Percentiles rank a stretch among this genome's conserved stretches.
Evolutionary conservation across 768 basidiomycete genomes (phyloP).

Genomic region (Hygrophoropsis aurantiaca): DNA sequence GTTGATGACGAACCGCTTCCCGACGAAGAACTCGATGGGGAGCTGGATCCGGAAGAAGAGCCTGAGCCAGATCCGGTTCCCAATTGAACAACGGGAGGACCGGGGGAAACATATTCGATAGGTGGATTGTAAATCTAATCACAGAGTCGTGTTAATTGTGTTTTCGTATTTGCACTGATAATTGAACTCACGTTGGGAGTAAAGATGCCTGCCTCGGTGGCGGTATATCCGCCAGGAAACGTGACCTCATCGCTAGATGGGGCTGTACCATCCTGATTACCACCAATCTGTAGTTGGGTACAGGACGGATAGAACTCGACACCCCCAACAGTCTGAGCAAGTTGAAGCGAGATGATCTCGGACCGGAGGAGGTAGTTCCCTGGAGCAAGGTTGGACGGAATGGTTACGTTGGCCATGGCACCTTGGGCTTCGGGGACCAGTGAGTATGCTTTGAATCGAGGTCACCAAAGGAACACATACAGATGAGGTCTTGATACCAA

Average conservation of each 20-base stretch:
- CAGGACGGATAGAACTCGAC: conserved; percentile 43
- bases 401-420: conserved; percentile 35
- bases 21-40: conserved; percentile 16
- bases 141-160: conserved; percentile 1
- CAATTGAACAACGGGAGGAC: conserved; percentile 48
- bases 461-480: conserved; percentile 33
- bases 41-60: conserved; percentile 13
- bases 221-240: conserved; percentile 71
- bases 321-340: conserved; percentile 51
- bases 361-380: conserved; percentile 77
- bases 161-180: background rate
- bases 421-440: conserved; percentile 31
- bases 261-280: conserved; percentile 20
- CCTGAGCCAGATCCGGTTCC: conserved; percentile 18
- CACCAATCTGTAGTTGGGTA: conserved; percentile 27
- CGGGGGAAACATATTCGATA: conserved; percentile 50
- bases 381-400: conserved; percentile 53
- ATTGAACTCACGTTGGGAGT: conserved; percentile 39
- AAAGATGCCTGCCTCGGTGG: conserved; percentile 68
- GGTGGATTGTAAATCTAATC: conserved; percentile 30
- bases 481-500: conserved; percentile 53
- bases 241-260: conserved; percentile 41
- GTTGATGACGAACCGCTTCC: conserved; percentile 13
- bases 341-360: conserved; percentile 77
- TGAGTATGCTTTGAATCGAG: background rate